Evolutionary conservation across 2,329 filamentous ascomycete species (phyloP), one percentile per base, ranked within the genome.

Genomic region (Hyphodiscus sp.): DNA sequence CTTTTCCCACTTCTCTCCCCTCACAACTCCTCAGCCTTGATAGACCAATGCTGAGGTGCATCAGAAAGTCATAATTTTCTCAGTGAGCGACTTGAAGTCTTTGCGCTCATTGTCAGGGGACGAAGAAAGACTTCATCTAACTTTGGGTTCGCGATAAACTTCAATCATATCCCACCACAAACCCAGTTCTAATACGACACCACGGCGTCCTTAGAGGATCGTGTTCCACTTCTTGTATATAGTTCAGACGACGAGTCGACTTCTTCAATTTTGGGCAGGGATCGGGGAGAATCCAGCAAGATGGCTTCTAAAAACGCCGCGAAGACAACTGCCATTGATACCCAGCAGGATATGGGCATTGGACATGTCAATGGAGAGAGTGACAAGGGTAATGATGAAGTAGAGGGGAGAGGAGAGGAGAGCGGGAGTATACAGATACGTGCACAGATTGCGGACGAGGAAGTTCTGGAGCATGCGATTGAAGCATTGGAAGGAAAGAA

Each of bases 401-500:
- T 60, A n/a, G 58, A 59, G 45, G 50, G 15, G 16, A 54, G 41
- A 49, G 52, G 51, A 10, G 52, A 50, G 19, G 54, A 50, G n/a
- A 50, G 46, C 45, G 51, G 54, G 9, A 60, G 51, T 38, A 49
- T 60, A 30, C 53, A 60, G 38, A 52, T 62, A 49, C 48, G 43
- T 18, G 48, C 30, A 7, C 42, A 56, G 45, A 7, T 4, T 20
- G 47, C 45, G 30, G 41, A 30, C 53, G 57, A 55, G 13, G 60
- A 60, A 42, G 57, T 63, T 33, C 49, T 67, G 50, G 63, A 59
- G 26, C 58, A 61, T 50, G 81, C 77, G 38, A 73, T 85, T 47
- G 73, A 78, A 53, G 71, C 74, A 42, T 72, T 86, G 62, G 78
- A 85, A 69, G 70, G 73, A 51, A 72, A 71, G 61, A 75, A 76